Evolutionary conservation across 805 yeast genomes (phyloP).

Genomic region (Wickerhamomyces alni): DNA sequence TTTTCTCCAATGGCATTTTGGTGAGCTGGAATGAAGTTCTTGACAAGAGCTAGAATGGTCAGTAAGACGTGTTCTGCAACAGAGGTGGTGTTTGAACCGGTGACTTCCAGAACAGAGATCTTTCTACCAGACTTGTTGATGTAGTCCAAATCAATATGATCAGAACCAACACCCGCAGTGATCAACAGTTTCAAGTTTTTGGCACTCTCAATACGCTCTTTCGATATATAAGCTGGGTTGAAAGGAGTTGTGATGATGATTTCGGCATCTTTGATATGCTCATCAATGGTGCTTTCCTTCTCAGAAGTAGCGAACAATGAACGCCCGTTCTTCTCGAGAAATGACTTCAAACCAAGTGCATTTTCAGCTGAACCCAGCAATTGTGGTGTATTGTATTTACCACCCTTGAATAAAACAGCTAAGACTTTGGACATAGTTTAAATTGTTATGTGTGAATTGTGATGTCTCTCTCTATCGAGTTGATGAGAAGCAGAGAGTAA

Average conservation of each 20-base stretch:
- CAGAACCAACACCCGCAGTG: constrained; percentile 85
- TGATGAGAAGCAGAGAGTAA: too few relatives aligned
- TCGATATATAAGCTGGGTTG: constrained; percentile 72
- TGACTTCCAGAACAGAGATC: constrained; percentile 70
- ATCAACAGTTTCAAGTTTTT: constrained; percentile 63
- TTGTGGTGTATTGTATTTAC: constrained; percentile 30
- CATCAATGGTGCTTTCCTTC: constrained; percentile 65
- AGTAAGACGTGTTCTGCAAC: constrained; percentile 79
- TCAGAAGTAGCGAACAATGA: constrained; percentile 57
- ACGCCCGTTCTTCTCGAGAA: constrained; percentile 64
- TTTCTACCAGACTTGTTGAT: constrained; percentile 50
- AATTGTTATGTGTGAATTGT: too few relatives aligned
- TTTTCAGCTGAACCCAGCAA: constrained; percentile 70
- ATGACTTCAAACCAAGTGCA: constrained; percentile 63
- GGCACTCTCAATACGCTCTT: constrained; percentile 61
- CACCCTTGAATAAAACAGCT: constrained; percentile 26
- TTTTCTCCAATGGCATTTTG: constrained; percentile 50
- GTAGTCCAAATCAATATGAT: constrained; percentile 69
- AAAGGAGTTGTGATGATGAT: constrained; percentile 78
- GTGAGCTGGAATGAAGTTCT: constrained; percentile 78
- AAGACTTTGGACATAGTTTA: constrained; percentile 16
- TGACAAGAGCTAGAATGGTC: constrained; percentile 64
- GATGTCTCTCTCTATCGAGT: too few relatives aligned
- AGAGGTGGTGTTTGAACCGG: constrained; percentile 74
- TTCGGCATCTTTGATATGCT: constrained; percentile 65